Base-by-base conservation (phyloP, 2,329 filamentous ascomycete genomes). In the Arthroderma sp. region DNA sequence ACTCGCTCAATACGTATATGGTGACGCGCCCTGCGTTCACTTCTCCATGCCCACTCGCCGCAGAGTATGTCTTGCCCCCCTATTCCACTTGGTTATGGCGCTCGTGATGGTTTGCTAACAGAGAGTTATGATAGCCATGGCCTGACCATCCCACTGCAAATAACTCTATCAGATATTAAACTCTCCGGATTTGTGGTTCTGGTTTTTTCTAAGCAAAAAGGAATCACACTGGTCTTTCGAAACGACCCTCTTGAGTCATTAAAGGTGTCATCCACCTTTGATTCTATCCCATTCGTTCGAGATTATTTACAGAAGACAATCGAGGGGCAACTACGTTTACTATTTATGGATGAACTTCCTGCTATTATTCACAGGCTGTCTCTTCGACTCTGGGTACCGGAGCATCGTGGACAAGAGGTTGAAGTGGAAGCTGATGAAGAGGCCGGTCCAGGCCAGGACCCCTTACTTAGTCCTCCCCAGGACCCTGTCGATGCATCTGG, bases 261-360 rank as follows among this genome's bases (percentile, higher is more conserved):
- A 67, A 97, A 96, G 76, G 93, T 98, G 63, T 97, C 91, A 0
- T 97, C 91, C 64, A 98, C 93, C 47, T 98, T 98, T 72, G 93
- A 98, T 75, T 95, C 91, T 11, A 98, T 98, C 66, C 91, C 93
- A 47, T 98, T 98, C 68, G 93, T 98, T 61, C 86, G 93, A 64
- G 91, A 98, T 71, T 97, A 97, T 71, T 77, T 98, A 58, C 93
- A 98, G 69, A 87, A 88, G 70, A 95, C 91, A 60, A 98, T 98
- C 65, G 93, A 98, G 73, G 87, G 83, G 55, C 93, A 97, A 71
- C 75, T 98, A 60, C 85, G 93, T 31, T 89, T 91, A 56, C 70
- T 98, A 63, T 95, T 98, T 78, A 97, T 97, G 90, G 91, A 98
- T 62, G 93, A 98, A 70, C 75, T 98, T 23, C 93, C 93, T 0